Percentiles rank a stretch among this genome's conserved stretches.
Evolutionary conservation across 805 yeast genomes (phyloP).

Genomic region (Ogataea ganodermae): DNA sequence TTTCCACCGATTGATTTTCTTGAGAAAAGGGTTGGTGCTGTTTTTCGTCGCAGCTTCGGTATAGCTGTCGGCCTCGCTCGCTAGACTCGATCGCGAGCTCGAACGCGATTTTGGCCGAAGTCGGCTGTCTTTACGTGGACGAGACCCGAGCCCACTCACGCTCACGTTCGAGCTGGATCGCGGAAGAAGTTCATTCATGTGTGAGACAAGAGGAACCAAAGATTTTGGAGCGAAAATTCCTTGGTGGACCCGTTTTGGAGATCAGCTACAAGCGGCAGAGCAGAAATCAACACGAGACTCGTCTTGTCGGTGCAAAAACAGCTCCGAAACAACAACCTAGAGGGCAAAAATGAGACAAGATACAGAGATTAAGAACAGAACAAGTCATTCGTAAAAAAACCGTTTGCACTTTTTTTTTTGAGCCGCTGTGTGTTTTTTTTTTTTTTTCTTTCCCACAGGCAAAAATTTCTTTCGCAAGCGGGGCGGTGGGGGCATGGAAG

Average conservation of each 20-base stretch:
- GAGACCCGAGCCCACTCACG: constrained; percentile 4
- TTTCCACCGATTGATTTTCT: constrained; percentile 17
- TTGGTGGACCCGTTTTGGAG: not conserved
- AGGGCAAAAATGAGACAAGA: no score
- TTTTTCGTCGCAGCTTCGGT: constrained; percentile 9
- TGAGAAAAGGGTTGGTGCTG: constrained; percentile 11
- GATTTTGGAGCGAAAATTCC: not conserved
- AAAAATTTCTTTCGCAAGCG: not conserved
- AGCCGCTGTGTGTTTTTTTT: constrained; percentile 3
- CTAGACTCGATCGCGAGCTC: constrained; percentile 14
- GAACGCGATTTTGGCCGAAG: constrained; percentile 18
- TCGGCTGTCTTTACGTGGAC: constrained; percentile 13
- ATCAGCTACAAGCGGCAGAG: not conserved
- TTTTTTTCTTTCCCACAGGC: not conserved
- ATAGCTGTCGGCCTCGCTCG: constrained; percentile 8
- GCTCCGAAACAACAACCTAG: no score
- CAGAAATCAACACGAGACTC: not conserved
- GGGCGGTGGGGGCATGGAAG: no score
- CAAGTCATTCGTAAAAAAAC: constrained; percentile 6
- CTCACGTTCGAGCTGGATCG: constrained; percentile 4
- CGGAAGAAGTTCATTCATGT: constrained; percentile 5
- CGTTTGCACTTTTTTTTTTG: not conserved
- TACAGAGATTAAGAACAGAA: constrained; percentile 1
- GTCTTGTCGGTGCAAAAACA: no score
- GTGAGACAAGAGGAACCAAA: not conserved